A percentile compares a stretch with the other conserved stretches of the same genome.
Evolutionary conservation across 257 asterid genomes (phyloP).

Genomic region (Coffea canephora): DNA sequence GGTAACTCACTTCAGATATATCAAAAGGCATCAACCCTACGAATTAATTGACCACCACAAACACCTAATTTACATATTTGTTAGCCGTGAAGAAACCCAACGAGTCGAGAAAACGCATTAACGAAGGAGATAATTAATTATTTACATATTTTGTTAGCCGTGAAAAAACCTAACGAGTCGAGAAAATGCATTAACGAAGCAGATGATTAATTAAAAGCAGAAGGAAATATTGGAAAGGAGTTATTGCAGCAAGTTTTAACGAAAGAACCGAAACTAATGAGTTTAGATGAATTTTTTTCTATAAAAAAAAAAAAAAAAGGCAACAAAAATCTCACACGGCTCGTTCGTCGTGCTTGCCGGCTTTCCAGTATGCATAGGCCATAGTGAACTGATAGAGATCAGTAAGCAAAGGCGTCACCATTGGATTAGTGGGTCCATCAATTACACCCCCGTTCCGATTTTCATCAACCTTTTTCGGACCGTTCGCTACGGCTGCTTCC

Average conservation of each 20-base stretch:
- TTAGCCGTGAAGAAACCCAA: not conserved
- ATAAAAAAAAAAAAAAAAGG: too few species aligned
- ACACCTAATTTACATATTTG: not conserved
- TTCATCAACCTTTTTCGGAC: conserved; percentile 31
- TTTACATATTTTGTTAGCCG: not conserved
- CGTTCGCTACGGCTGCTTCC: conserved; percentile 46
- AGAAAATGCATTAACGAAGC: not conserved
- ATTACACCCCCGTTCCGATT: conserved; percentile 25
- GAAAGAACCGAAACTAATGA: not conserved
- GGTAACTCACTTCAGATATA: not conserved
- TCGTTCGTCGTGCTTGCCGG: conserved; percentile 80
- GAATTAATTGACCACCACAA: not conserved
- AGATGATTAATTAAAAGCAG: not conserved
- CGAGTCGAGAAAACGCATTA: not conserved
- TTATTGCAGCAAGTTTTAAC: not conserved
- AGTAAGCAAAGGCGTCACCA: conserved; percentile 94
- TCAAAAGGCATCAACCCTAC: not conserved
- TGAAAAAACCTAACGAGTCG: not conserved
- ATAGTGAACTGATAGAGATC: conserved; percentile 97
- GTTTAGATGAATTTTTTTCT: not conserved
- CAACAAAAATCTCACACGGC: conserved; percentile 57
- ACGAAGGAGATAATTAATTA: not conserved
- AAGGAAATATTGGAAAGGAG: not conserved
- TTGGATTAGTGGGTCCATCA: conserved; percentile 85
- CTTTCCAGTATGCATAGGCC: conserved; percentile 99